Evolutionary conservation across 257 asterid genomes (phyloP).

Genomic region (Salvia rosmarinus): DNA sequence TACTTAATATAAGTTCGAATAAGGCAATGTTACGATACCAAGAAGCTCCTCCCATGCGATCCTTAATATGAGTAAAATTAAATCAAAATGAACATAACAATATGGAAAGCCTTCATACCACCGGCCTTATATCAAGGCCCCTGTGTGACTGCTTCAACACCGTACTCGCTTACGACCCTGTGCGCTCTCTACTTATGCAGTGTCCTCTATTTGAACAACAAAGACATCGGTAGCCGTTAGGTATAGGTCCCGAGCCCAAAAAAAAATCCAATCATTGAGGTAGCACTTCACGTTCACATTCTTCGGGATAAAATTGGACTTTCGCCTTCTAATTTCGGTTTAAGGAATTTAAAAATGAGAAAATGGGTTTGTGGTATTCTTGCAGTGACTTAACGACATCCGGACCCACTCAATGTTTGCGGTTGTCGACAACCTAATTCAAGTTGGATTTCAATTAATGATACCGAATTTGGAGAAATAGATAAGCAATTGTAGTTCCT

Average conservation of each 20-base stretch:
- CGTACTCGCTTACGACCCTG: no score
- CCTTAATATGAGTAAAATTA: background rate
- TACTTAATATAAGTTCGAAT: background rate
- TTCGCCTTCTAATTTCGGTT: slow-evolving; percentile 26
- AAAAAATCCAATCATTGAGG: slow-evolving; percentile 16
- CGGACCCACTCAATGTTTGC: no score
- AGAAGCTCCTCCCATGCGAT: background rate
- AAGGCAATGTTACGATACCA: background rate
- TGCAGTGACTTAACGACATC: no score
- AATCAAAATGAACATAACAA: slow-evolving; percentile 28
- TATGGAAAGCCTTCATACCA: slow-evolving; percentile 59
- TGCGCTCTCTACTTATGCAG: slow-evolving; percentile 55
- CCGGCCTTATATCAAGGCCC: slow-evolving; percentile 86
- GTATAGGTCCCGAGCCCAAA: slow-evolving; percentile 69
- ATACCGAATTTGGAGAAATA: no score
- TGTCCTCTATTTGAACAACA: slow-evolving; percentile 96
- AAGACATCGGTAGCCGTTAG: slow-evolving; percentile 88
- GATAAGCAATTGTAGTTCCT: no score
- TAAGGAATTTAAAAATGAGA: slow-evolving; percentile 8
- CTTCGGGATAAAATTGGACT: background rate
- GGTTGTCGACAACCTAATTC: no score
- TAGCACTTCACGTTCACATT: background rate
- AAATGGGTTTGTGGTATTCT: slow-evolving; percentile 5
- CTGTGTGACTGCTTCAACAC: no score
- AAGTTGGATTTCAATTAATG: no score